Evolutionary conservation across 768 basidiomycete species (phyloP).

Genomic region (Russula griseocarnosa): DNA sequence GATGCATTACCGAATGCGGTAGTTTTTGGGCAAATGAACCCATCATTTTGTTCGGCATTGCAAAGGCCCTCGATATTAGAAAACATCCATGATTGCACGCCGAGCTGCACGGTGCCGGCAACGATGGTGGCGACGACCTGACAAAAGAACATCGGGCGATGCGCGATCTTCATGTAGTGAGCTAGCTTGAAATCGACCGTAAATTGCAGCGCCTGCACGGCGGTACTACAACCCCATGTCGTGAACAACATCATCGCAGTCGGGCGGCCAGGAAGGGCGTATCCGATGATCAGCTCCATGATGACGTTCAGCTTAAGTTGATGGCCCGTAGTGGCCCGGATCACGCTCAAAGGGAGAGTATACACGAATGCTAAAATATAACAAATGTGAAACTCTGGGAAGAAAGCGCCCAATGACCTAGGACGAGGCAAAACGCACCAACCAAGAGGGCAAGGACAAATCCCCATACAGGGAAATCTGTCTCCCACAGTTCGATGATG

Average conservation of each 20-base stretch:
- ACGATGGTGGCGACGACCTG: no score
- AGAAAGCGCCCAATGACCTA: background rate
- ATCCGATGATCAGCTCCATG: conserved; percentile 78
- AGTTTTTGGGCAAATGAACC: conserved; percentile 69
- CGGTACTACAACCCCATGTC: conserved; percentile 72
- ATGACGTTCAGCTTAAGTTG: conserved; percentile 70
- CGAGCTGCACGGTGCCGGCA: no score
- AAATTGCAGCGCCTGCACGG: conserved; percentile 74
- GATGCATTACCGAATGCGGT: conserved; percentile 76
- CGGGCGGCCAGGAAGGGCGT: conserved; percentile 71
- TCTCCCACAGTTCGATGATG: conserved; percentile 70
- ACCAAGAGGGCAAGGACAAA: conserved; percentile 69
- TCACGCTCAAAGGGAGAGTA: conserved; percentile 52
- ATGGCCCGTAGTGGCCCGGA: conserved; percentile 73
- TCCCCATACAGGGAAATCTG: conserved; percentile 66
- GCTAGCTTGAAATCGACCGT: conserved; percentile 76
- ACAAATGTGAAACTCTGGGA: background rate
- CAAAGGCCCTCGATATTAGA: conserved; percentile 65
- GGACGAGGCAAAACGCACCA: conserved; percentile 35
- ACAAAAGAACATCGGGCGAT: no score
- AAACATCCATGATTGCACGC: no score
- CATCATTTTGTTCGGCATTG: conserved; percentile 46
- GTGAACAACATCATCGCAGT: conserved; percentile 86
- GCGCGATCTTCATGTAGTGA: conserved; percentile 68
- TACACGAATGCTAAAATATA: conserved; percentile 37